Evolutionary conservation across 176 grass and related monocot species (phyloP).

Genomic region (Oryza officinalis): DNA sequence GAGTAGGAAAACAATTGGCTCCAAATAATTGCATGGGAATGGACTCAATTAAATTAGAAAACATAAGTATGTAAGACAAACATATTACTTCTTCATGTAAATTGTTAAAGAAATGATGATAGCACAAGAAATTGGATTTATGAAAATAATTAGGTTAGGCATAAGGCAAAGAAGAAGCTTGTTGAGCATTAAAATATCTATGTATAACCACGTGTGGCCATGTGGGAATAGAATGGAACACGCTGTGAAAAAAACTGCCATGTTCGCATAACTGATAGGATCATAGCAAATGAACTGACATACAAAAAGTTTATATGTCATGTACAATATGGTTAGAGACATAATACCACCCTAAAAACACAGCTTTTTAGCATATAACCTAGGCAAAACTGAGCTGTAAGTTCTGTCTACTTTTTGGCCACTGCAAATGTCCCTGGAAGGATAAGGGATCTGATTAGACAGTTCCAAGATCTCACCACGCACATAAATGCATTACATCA

Average conservation of each 20-base stretch:
- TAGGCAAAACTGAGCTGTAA: constrained; percentile 12
- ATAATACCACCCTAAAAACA: not conserved
- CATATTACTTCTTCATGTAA: not conserved
- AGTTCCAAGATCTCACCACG: not conserved
- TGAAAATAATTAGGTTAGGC: not conserved
- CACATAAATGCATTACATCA: not conserved
- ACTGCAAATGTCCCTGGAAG: constrained; percentile 1
- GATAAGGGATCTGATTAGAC: not conserved
- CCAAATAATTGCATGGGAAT: not conserved
- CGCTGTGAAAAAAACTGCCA: not conserved
- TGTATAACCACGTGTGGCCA: not conserved
- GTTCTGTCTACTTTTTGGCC: not conserved
- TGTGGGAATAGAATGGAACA: not conserved
- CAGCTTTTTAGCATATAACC: not conserved
- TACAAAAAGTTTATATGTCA: not conserved
- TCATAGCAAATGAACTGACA: not conserved
- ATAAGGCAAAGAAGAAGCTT: not conserved
- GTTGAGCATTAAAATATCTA: not conserved
- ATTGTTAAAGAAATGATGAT: constrained; percentile 5
- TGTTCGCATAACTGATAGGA: not conserved
- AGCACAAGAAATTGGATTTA: not conserved
- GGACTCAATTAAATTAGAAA: constrained; percentile 5
- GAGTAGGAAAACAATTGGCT: not conserved
- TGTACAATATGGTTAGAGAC: not conserved
- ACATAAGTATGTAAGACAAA: not conserved